Conservation (phyloP, 805 yeast genomes). For the Ogataea siamensis region DNA sequence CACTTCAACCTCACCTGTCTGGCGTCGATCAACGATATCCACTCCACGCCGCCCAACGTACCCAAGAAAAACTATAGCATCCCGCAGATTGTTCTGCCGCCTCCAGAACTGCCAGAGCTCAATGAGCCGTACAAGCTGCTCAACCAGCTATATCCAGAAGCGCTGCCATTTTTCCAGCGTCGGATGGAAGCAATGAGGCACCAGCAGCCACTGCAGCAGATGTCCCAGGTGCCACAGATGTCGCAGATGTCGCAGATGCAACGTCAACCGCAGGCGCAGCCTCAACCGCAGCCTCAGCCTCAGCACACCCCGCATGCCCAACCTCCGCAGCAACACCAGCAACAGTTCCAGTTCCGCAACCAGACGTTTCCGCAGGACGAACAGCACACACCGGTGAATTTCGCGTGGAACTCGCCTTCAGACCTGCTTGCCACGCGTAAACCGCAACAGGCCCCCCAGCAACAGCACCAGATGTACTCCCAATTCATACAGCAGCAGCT, state of each 20-base stretch:
- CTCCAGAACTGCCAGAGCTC: conserved; percentile 54
- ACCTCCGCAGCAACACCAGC: conserved; percentile 15
- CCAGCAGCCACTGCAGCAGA: conserved; percentile 24
- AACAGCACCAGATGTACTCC: conserved; percentile 24
- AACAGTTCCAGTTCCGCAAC: conserved; percentile 19
- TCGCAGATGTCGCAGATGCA: conserved; percentile 14
- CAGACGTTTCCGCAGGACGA: conserved; percentile 16
- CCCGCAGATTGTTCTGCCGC: conserved; percentile 54
- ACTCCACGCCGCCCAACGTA: conserved; percentile 28
- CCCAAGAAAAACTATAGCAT: conserved; percentile 30
- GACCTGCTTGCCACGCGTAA: conserved; percentile 7
- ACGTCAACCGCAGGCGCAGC: conserved; percentile 16
- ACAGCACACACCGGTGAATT: conserved; percentile 13
- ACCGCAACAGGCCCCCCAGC: conserved; percentile 28
- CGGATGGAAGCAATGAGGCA: conserved; percentile 28
- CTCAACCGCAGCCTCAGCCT: conserved; percentile 10
- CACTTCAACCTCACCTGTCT: conserved; percentile 37
- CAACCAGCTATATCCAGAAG: conserved; percentile 50
- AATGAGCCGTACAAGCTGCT: conserved; percentile 40
- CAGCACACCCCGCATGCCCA: conserved; percentile 9
- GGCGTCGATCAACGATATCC: conserved; percentile 38
- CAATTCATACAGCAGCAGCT: conserved; percentile 22
- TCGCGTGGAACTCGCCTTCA: conserved; percentile 13
- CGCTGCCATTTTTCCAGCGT: conserved; percentile 33
- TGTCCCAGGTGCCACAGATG: conserved; percentile 8